A percentile compares a stretch with the other conserved stretches of the same genome.
Conservation (phyloP, 2,329 filamentous ascomycete genomes). For the Aureobasidium melanogenum region DNA sequence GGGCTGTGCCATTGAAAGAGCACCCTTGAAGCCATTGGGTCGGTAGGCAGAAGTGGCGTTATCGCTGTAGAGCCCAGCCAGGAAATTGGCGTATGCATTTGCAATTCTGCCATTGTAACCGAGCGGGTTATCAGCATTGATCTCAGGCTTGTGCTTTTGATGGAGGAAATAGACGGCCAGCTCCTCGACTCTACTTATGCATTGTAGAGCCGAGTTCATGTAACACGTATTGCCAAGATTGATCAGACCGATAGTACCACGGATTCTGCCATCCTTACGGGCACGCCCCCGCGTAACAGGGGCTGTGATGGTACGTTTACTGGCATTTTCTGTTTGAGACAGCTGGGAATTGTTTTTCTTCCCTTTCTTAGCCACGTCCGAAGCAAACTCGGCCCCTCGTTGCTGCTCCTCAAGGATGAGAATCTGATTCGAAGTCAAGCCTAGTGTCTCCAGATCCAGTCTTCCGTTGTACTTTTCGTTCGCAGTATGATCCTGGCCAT, state of each 20-base stretch:
- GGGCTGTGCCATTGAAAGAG: slow-evolving; percentile 70
- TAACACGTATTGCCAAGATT: slow-evolving; percentile 98
- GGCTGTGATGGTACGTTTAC: slow-evolving; percentile 56
- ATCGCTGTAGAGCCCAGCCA: slow-evolving; percentile 71
- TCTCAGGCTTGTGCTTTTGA: slow-evolving; percentile 63
- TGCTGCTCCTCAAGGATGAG: slow-evolving; percentile 78
- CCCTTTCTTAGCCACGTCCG: slow-evolving; percentile 36
- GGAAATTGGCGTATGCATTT: slow-evolving; percentile 66
- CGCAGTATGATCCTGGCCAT: slow-evolving; percentile 58
- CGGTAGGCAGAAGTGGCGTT: slow-evolving; percentile 58
- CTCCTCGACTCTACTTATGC: slow-evolving; percentile 86
- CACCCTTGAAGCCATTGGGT: slow-evolving; percentile 73
- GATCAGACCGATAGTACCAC: slow-evolving; percentile 72
- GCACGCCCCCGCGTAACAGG: slow-evolving; percentile 62
- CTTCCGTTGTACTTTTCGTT: slow-evolving; percentile 72
- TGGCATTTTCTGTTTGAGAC: slow-evolving; percentile 28
- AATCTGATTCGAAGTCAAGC: slow-evolving; percentile 62
- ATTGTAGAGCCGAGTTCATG: slow-evolving; percentile 97
- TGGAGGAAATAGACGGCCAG: slow-evolving; percentile 82
- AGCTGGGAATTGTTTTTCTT: slow-evolving; percentile 38
- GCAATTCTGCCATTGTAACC: slow-evolving; percentile 81
- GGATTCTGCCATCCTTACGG: slow-evolving; percentile 58
- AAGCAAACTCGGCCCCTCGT: slow-evolving; percentile 48
- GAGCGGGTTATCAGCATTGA: slow-evolving; percentile 78
- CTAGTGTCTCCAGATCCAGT: slow-evolving; percentile 55